A percentile compares a stretch with the other conserved stretches of the same genome.
Conservation (phyloP, 805 yeast genomes). For the Zygotorulaspora florentina region DNA sequence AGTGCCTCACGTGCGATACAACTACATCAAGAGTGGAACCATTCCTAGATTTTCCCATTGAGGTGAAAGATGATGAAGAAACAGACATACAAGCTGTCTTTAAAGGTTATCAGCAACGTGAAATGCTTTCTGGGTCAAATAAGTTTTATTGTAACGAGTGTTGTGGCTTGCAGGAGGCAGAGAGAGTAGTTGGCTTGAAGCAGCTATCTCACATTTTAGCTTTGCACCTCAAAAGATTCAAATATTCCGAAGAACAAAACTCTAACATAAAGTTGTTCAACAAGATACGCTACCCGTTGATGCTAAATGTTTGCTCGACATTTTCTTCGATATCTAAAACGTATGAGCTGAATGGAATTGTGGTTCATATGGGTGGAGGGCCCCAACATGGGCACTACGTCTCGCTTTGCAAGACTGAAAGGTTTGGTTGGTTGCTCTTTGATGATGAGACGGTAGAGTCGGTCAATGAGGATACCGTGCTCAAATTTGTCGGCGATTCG, state of each 20-base stretch:
- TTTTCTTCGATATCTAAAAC: conserved; percentile 44
- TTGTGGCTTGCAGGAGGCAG: conserved; percentile 88
- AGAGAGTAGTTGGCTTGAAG: conserved; percentile 77
- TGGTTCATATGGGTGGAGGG: conserved; percentile 95
- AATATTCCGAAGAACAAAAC: conserved; percentile 78
- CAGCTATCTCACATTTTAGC: conserved; percentile 74
- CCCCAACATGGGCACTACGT: conserved; percentile 98
- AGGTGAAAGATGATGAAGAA: conserved; percentile 68
- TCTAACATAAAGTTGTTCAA: conserved; percentile 83
- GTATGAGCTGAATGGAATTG: conserved; percentile 80
- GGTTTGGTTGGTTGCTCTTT: conserved; percentile 83
- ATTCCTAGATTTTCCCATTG: conserved; percentile 82
- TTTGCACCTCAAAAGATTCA: conserved; percentile 85
- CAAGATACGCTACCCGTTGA: conserved; percentile 74
- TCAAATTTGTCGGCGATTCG: conserved; percentile 82
- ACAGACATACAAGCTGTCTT: conserved; percentile 55
- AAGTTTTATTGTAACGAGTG: conserved; percentile 92
- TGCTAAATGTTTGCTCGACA: conserved; percentile 57
- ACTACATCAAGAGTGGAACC: conserved; percentile 77
- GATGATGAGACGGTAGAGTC: conserved; percentile 94
- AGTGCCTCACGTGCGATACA: conserved; percentile 85
- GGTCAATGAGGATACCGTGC: conserved; percentile 77
- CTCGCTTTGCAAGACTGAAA: conserved; percentile 70
- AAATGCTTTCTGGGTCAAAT: conserved; percentile 78
- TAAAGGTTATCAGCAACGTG: conserved; percentile 65